These are phyloP conservation scores for Pythium plurisporium DNA, from an alignment of 352 stramenopile species.

Conservation along the genomic window DNA sequence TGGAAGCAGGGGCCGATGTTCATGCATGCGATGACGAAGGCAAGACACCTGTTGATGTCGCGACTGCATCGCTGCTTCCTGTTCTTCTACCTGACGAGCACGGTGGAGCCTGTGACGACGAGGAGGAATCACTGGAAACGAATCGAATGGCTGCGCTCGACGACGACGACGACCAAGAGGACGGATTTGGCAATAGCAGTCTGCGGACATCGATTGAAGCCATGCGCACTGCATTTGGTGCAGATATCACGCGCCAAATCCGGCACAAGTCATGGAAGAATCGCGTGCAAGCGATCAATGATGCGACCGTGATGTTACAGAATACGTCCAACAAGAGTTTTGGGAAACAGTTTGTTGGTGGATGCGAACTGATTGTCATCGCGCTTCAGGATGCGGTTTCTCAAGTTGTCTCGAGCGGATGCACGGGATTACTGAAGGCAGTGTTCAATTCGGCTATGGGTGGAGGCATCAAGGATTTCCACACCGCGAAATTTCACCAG, in stretches of 20 bases:
- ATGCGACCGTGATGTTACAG: constrained; percentile 50
- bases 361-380: constrained; percentile 53
- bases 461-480: constrained; percentile 44
- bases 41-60: constrained; percentile 63
- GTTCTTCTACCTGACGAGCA: constrained; percentile 49
- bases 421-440: constrained; percentile 52
- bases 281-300: constrained; percentile 45
- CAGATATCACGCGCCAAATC: constrained; percentile 45
- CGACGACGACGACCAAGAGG: constrained; percentile 26
- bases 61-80: constrained; percentile 36
- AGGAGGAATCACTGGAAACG: constrained; percentile 24
- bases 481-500: constrained; percentile 51
- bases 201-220: constrained; percentile 13
- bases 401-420: constrained; percentile 61
- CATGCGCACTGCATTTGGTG: constrained; percentile 47
- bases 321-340: constrained; percentile 33
- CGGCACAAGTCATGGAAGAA: constrained; percentile 57
- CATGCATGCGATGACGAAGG: constrained; percentile 57
- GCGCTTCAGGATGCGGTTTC: constrained; percentile 56
- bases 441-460: constrained; percentile 55
- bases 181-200: constrained; percentile 26
- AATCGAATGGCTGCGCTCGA: constrained; percentile 14
- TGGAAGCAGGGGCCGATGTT: constrained; percentile 64
- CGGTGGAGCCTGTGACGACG: constrained; percentile 19
- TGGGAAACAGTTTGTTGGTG: constrained; percentile 59